A percentile compares a stretch with the other conserved stretches of the same genome.
Evolutionary conservation across 306 rosid species (phyloP).

Genomic region (Cucurbita ficifolia): DNA sequence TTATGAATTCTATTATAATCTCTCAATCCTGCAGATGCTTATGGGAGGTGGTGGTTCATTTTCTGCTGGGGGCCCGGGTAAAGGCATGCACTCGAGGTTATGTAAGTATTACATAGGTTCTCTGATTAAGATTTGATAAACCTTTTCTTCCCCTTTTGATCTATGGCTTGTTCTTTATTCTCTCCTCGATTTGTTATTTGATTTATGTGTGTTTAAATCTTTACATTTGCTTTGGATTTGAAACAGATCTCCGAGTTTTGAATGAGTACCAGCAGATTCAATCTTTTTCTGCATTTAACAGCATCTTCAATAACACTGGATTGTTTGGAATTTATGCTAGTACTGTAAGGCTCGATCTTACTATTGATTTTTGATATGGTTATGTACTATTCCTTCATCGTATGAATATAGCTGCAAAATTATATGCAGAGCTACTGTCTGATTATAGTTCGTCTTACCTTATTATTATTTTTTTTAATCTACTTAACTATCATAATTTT

Average conservation of each 20-base stretch:
- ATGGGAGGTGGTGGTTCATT: slow-evolving; percentile 98
- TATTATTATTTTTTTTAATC: not conserved
- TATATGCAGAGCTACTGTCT: not conserved
- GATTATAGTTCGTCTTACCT: not conserved
- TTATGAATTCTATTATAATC: slow-evolving; percentile 3
- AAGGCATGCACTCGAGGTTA: slow-evolving; percentile 96
- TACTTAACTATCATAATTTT: not conserved
- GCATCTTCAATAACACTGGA: slow-evolving; percentile 80
- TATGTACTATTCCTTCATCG: not conserved
- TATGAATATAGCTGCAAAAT: not conserved
- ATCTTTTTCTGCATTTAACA: slow-evolving; percentile 84
- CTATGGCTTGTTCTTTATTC: not conserved
- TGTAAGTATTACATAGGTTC: slow-evolving; percentile 36
- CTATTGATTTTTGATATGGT: not conserved
- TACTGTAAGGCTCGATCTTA: slow-evolving; percentile 41
- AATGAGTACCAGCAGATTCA: slow-evolving; percentile 65
- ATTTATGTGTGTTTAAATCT: not conserved
- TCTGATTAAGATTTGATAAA: not conserved
- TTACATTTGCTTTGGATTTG: slow-evolving; percentile 5
- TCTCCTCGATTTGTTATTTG: slow-evolving; percentile 8
- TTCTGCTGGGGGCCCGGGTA: slow-evolving; percentile 95
- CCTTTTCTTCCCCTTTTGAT: not conserved
- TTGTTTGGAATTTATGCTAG: slow-evolving; percentile 71
- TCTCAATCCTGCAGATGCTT: slow-evolving; percentile 47
- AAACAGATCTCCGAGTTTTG: slow-evolving; percentile 74